Evolutionary conservation across 495 filamentous ascomycete species (phyloP).

Genomic region (Tuber magnatum): DNA sequence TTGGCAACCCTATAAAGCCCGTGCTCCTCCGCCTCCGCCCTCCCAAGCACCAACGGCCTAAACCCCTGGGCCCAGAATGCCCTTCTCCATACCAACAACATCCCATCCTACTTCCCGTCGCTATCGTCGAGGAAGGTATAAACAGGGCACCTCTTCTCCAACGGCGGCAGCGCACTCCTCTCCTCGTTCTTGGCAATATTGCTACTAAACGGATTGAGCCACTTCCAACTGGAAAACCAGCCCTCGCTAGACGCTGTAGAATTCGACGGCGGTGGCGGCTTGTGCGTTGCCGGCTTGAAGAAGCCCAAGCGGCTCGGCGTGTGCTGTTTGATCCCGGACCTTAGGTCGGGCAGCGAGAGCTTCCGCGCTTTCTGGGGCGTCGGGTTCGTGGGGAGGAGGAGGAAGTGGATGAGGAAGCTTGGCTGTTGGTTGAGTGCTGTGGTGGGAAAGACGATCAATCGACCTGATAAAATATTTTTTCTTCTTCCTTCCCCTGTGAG

Average conservation of each 20-base stretch:
- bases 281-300: constrained; percentile 66
- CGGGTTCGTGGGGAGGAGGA: background rate
- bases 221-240: constrained; percentile 84
- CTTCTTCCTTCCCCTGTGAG: background rate
- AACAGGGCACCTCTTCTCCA: constrained; percentile 64
- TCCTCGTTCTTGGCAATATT: constrained; percentile 77
- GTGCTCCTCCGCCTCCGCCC: constrained; percentile 77
- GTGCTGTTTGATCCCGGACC: constrained; percentile 41
- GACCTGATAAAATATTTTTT: background rate
- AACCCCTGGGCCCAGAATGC: constrained; percentile 96
- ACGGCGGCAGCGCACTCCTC: constrained; percentile 75
- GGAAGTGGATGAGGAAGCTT: background rate
- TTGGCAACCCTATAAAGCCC: constrained; percentile 63
- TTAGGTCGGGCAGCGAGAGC: constrained; percentile 10
- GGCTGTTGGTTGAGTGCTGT: background rate
- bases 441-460: background rate
- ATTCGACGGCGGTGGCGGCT: constrained; percentile 66
- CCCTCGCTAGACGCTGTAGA: constrained; percentile 62
- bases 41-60: constrained; percentile 69
- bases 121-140: constrained; percentile 86
- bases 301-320: constrained; percentile 42
- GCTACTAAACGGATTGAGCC: constrained; percentile 83
- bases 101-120: constrained; percentile 61
- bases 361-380: background rate
- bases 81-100: constrained; percentile 80